Base-by-base conservation (phyloP, 352 stramenopile species). In the Globisporangium carolinianum region DNA sequence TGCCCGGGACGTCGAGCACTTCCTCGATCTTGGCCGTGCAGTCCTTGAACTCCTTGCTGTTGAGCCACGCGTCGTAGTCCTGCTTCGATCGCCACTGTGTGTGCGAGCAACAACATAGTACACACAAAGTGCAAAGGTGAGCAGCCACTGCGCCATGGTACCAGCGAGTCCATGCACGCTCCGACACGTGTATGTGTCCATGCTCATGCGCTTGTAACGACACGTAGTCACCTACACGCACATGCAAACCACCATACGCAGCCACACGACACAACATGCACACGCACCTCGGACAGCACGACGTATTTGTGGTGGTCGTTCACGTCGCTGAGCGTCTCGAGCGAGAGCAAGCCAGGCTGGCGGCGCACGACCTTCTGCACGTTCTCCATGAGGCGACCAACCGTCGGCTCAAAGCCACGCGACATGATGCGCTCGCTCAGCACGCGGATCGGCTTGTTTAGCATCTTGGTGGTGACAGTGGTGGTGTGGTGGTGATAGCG, bases 291-390 rank as follows among this genome's bases (percentile, higher is more conserved):
- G 1, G 84, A 94, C 35, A 94, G 57, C 54, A 94, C 72, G 35
- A 94, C 80, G 58, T 91, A 94, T 71, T 92, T 94, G 69, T 94
- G 84, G 63, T 94, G 84, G 53, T 94, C 77, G 55, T 89, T 82
- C 55, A 87, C 62, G 45, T 94, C 84, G 56, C 76, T 85, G 62
- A 94, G 68, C 51, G 84, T 90, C 67, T 94, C 82, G 36, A 94
- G 61, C 37, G 82, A 92, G 52, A 94, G 63, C 39, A 94, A 60
- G 8, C 84, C 84, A 5, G 84, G 84, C 65, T 92, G 83, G 51
- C 75, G 70, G 37, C 69, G 68, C 67, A 94, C 84, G 36, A 90
- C 83, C 14, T 77, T 77, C 55, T 91, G 72, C 35, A 94, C 82
- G 41, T 87, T 86, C 59, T 91, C 82, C 82, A 91, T 91, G 18